phyloP scores from a whole-genome alignment of 2,329 filamentous ascomycete species.

The Sclerotinia borealis region DNA sequence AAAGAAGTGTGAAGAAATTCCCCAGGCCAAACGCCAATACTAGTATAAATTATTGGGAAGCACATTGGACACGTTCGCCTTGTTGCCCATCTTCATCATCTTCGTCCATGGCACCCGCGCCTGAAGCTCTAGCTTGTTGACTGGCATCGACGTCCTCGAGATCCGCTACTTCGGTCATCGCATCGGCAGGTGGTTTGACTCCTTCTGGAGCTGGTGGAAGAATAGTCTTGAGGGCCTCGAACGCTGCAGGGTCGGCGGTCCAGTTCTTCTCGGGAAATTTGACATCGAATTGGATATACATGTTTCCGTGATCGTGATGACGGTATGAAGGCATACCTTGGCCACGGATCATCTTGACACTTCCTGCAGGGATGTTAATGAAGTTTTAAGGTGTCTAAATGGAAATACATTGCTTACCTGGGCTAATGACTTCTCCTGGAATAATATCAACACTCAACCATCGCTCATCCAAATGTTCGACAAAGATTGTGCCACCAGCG shows the following conservation, averaged over 20 bases:
- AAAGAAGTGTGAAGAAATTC: background rate
- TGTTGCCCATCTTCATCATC: constrained; percentile 74
- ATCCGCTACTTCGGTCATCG: constrained; percentile 85
- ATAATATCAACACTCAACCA: constrained; percentile 93
- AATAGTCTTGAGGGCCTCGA: constrained; percentile 74
- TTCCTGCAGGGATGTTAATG: constrained; percentile 46
- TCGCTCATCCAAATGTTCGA: constrained; percentile 95
- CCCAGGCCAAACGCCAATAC: constrained; percentile 14
- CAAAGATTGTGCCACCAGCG: constrained; percentile 81
- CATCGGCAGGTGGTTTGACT: constrained; percentile 65
- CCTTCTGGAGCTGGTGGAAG: constrained; percentile 64
- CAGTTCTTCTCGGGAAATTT: constrained; percentile 86
- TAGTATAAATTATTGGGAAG: constrained; percentile 60
- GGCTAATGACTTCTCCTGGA: constrained; percentile 89
- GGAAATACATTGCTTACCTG: constrained; percentile 53
- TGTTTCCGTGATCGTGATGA: constrained; percentile 91
- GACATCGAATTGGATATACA: constrained; percentile 96
- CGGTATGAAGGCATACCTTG: constrained; percentile 97
- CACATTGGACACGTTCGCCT: constrained; percentile 78
- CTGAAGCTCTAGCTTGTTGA: constrained; percentile 62
- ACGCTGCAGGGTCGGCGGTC: constrained; percentile 60
- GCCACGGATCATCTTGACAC: constrained; percentile 88
- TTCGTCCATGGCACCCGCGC: constrained; percentile 61
- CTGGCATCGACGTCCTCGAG: constrained; percentile 77
- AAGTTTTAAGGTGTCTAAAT: constrained; percentile 20